Conservation (phyloP, 164 flowering plant genomes). For the Berberis vulgaris region DNA sequence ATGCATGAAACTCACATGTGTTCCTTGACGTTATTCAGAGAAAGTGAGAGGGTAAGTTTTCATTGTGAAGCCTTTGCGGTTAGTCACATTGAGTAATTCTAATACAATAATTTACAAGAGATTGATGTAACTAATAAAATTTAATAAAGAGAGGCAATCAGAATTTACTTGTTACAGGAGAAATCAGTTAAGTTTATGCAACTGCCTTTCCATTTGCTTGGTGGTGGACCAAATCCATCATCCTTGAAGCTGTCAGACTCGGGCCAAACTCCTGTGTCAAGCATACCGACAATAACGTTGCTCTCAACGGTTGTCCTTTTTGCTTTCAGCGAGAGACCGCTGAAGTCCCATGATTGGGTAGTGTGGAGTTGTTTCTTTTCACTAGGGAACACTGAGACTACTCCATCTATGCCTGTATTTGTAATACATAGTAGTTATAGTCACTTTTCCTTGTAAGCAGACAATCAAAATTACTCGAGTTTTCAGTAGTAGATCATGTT, state of each 20-base stretch:
- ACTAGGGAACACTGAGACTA: constrained; percentile 41
- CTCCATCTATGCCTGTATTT: constrained; percentile 41
- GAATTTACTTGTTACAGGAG: constrained; percentile 61
- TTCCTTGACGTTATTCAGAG: too few relatives aligned
- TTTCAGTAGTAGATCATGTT: neutral
- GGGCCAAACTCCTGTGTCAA: constrained; percentile 59
- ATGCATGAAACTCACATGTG: too few relatives aligned
- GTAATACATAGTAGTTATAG: neutral
- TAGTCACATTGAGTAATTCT: too few relatives aligned
- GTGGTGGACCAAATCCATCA: constrained; percentile 50
- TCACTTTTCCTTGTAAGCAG: neutral
- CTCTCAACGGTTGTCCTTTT: constrained; percentile 27
- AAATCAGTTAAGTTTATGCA: constrained; percentile 32
- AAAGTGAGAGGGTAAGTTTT: too few relatives aligned
- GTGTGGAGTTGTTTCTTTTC: constrained; percentile 33
- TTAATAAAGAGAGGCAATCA: neutral
- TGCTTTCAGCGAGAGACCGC: constrained; percentile 29
- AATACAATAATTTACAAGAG: too few relatives aligned
- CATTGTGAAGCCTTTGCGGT: too few relatives aligned
- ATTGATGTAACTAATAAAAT: neutral
- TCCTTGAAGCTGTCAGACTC: constrained; percentile 49
- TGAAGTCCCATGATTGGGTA: constrained; percentile 57
- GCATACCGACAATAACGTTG: constrained; percentile 38
- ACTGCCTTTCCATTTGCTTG: constrained; percentile 58
- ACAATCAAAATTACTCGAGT: neutral